Percentiles rank a stretch among this genome's conserved stretches.
phyloP scores from a whole-genome alignment of 768 basidiomycete species.

The Podaxis sp. region DNA sequence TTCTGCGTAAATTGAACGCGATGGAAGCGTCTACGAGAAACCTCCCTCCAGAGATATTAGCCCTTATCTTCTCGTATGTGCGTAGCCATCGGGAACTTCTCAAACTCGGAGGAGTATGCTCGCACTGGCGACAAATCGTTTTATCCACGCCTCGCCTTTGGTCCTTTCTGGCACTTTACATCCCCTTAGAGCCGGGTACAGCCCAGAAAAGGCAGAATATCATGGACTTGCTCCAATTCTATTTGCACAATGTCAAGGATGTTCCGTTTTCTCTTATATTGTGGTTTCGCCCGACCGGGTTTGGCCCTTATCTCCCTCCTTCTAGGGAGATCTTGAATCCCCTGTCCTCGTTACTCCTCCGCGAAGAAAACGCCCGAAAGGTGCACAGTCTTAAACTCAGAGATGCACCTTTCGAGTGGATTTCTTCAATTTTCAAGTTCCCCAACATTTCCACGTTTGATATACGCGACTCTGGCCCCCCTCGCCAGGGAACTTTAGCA shows the following conservation, averaged over 20 bases:
- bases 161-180: not conserved
- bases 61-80: not conserved
- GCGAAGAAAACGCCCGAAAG: not conserved
- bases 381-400: not conserved
- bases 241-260: not conserved
- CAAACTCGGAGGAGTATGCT: not conserved
- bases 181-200: not conserved
- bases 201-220: not conserved
- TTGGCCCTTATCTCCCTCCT: not conserved
- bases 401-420: not conserved
- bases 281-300: not conserved
- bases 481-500: not conserved
- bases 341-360: not conserved
- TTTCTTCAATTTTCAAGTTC: not conserved
- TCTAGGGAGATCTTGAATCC: not conserved
- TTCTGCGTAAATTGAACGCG: not conserved
- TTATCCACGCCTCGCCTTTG: not conserved
- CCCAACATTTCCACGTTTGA: not conserved
- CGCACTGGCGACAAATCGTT: not conserved
- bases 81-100: not conserved
- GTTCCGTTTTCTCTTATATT: not conserved
- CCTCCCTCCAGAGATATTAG: slow-evolving; percentile 9
- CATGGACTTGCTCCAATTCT: not conserved
- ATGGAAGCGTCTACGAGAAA: not conserved
- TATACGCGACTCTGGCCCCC: not conserved